Percentiles rank a stretch among this genome's conserved stretches.
phyloP scores from a whole-genome alignment of 2,329 filamentous ascomycete genomes.

The Sarocladium strictum region DNA sequence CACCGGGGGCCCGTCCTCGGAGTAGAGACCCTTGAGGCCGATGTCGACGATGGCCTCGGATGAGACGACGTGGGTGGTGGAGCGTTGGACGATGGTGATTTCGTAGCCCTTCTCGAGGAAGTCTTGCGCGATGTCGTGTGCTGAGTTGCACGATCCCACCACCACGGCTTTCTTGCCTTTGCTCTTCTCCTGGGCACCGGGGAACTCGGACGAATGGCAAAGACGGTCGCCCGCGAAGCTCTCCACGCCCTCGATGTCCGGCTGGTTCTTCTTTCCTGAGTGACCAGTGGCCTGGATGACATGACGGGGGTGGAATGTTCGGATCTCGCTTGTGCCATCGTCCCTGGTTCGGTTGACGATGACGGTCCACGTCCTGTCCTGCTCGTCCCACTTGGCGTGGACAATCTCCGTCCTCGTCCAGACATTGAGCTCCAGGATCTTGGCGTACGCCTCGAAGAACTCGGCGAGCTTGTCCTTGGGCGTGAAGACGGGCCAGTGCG shows the following conservation, averaged over 20 bases:
- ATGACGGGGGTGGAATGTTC: conserved; percentile 55
- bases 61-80: conserved; percentile 57
- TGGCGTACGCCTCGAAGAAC: conserved; percentile 62
- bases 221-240: conserved; percentile 51
- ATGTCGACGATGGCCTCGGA: conserved; percentile 47
- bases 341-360: conserved; percentile 43
- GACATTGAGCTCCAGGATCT: conserved; percentile 60
- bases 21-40: conserved; percentile 43
- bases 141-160: conserved; percentile 63
- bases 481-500: conserved; percentile 63
- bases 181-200: conserved; percentile 40
- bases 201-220: conserved; percentile 57
- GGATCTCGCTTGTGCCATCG: conserved; percentile 40
- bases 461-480: conserved; percentile 67
- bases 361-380: conserved; percentile 47
- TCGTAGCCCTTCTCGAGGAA: conserved; percentile 60
- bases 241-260: conserved; percentile 49
- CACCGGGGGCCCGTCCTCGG: conserved; percentile 47
- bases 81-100: conserved; percentile 65
- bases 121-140: conserved; percentile 64
- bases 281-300: conserved; percentile 64
- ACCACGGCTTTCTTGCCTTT: conserved; percentile 57
- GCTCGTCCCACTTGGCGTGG: conserved; percentile 43
- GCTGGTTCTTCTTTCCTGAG: conserved; percentile 59
- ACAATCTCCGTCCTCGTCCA: conserved; percentile 51